phyloP scores from a whole-genome alignment of 352 stramenopile genomes.

The Phytophthora crassamura region DNA sequence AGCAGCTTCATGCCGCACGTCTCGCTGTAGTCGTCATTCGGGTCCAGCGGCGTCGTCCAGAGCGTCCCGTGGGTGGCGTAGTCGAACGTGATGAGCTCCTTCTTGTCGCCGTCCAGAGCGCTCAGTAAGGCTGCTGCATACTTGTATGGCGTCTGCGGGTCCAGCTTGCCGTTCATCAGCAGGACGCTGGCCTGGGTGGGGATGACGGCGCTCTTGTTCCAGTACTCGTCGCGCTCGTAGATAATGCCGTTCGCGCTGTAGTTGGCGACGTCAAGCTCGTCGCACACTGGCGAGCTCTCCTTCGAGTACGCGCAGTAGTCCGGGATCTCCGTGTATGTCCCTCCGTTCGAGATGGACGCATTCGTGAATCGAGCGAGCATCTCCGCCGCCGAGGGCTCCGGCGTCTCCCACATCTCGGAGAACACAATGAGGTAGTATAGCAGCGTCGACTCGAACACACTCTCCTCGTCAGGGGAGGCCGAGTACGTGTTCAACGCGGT shows the following conservation, averaged over 20 bases:
- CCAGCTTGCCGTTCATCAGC: constrained; percentile 57
- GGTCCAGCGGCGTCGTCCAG: constrained; percentile 36
- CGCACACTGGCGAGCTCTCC: constrained; percentile 42
- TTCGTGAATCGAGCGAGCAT: constrained; percentile 40
- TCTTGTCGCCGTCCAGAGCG: constrained; percentile 38
- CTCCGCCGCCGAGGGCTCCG: constrained; percentile 16
- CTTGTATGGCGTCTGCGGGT: constrained; percentile 60
- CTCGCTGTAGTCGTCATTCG: constrained; percentile 14
- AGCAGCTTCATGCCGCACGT: constrained; percentile 55
- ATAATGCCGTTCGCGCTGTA: constrained; percentile 39
- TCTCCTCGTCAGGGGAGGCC: constrained; percentile 23
- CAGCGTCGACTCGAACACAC: constrained; percentile 30
- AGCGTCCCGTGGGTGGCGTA: constrained; percentile 48
- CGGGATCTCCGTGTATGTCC: constrained; percentile 27
- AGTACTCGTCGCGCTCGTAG: constrained; percentile 65
- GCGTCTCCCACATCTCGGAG: constrained; percentile 64
- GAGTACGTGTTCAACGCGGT: constrained; percentile 9
- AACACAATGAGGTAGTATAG: constrained; percentile 58
- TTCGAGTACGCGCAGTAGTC: constrained; percentile 67
- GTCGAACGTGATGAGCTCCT: constrained; percentile 56
- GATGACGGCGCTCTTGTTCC: constrained; percentile 57
- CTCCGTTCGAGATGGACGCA: constrained; percentile 31
- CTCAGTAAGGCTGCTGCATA: constrained; percentile 52
- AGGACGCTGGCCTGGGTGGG: constrained; percentile 49
- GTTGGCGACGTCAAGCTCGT: constrained; percentile 21